Evolutionary conservation across 169 alveolate species (phyloP).

Genomic region (Cryptosporidium ryanae): DNA sequence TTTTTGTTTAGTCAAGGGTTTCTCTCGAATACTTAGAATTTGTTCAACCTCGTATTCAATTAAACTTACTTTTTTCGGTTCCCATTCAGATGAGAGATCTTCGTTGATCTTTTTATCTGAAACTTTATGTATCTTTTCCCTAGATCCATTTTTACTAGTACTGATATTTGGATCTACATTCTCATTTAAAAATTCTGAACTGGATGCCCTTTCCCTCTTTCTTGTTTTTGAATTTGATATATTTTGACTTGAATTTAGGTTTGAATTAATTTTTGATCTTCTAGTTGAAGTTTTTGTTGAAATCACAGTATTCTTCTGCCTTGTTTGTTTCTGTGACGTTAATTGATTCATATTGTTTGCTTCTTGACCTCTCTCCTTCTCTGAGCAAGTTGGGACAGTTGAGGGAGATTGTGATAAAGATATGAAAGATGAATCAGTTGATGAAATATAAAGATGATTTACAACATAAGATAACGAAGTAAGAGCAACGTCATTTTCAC

Average conservation of each 20-base stretch:
- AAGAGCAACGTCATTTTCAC: too few relatives aligned
- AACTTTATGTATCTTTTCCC: not conserved
- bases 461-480: too few relatives aligned
- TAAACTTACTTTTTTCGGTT: constrained; percentile 33
- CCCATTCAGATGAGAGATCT: not conserved
- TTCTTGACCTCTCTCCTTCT: not conserved
- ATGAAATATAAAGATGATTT: too few relatives aligned
- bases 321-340: too few relatives aligned
- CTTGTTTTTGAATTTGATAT: constrained; percentile 10
- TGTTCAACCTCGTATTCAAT: constrained; percentile 73
- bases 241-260: not conserved
- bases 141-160: not conserved
- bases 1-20: constrained; percentile 63
- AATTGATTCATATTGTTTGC: too few relatives aligned
- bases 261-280: not conserved
- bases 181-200: constrained; percentile 12
- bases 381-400: not conserved
- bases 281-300: too few relatives aligned
- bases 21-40: constrained; percentile 63
- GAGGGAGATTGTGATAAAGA: not conserved
- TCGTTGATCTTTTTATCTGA: not conserved
- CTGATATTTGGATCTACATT: not conserved
- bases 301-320: too few relatives aligned
- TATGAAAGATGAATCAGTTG: too few relatives aligned
- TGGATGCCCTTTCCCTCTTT: constrained; percentile 44